A percentile compares a stretch with the other conserved stretches of the same genome.
Conservation (phyloP, 2,329 filamentous ascomycete species). For the Aspergillus amoenus region DNA sequence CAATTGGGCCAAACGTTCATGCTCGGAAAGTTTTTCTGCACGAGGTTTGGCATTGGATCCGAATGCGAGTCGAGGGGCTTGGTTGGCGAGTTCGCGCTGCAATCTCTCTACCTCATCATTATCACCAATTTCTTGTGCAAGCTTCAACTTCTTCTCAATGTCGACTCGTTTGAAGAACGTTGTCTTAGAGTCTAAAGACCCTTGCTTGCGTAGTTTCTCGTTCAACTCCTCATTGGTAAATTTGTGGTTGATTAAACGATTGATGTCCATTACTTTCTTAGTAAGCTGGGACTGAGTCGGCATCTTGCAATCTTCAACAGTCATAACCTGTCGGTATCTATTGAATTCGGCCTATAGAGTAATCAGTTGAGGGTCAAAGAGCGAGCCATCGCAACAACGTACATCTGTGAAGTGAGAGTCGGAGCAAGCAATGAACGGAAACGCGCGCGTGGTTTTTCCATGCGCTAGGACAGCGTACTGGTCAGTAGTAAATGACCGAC, state of each 20-base stretch:
- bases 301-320: conserved; percentile 68
- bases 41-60: conserved; percentile 63
- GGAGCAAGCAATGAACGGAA: conserved; percentile 88
- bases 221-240: conserved; percentile 84
- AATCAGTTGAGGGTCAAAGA: not conserved
- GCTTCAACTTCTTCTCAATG: conserved; percentile 63
- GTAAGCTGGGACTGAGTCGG: conserved; percentile 70
- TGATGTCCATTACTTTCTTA: conserved; percentile 77
- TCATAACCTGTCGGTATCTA: conserved; percentile 73
- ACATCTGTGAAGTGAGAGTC: conserved; percentile 83
- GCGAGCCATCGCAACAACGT: conserved; percentile 27
- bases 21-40: conserved; percentile 60
- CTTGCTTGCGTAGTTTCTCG: conserved; percentile 71
- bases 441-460: conserved; percentile 79
- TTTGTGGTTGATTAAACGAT: conserved; percentile 70
- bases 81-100: conserved; percentile 49
- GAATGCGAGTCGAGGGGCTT: conserved; percentile 68
- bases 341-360: conserved; percentile 69
- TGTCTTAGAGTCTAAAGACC: conserved; percentile 65
- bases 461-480: conserved; percentile 80
- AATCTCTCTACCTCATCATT: conserved; percentile 53
- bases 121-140: conserved; percentile 65
- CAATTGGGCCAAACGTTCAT: conserved; percentile 77
- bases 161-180: conserved; percentile 67
- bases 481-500: conserved; percentile 77